Conservation (phyloP, 1,284 basidiomycete species). For the Hymenochaete sp. region DNA sequence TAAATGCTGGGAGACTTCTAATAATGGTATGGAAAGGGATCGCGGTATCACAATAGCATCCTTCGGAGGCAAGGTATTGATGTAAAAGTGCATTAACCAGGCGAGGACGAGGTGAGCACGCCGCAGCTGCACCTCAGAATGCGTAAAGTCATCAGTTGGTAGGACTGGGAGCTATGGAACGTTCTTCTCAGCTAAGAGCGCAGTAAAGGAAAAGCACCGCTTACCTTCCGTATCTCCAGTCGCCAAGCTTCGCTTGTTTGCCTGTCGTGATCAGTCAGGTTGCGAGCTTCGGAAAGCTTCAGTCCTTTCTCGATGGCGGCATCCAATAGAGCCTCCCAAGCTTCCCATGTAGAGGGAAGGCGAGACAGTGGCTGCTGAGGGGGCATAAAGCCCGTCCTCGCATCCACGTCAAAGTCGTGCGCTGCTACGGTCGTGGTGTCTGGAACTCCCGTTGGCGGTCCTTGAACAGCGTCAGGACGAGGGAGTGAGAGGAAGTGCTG, state of each 20-base stretch:
- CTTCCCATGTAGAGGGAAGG: conserved; percentile 53
- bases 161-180: conserved; percentile 39
- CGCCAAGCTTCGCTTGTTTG: conserved; percentile 55
- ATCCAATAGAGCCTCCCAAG: conserved; percentile 62
- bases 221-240: conserved; percentile 44
- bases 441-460: conserved; percentile 33
- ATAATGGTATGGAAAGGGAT: conserved; percentile 69
- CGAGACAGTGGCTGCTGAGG: conserved; percentile 64
- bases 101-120: conserved; percentile 80
- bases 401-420: conserved; percentile 93
- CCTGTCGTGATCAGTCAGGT: conserved; percentile 26
- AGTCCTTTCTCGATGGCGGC: conserved; percentile 43
- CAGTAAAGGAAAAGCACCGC: conserved; percentile 2
- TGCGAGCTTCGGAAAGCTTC: conserved; percentile 45
- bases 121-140: conserved; percentile 61
- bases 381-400: conserved; percentile 87
- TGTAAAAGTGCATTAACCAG: conserved; percentile 84
- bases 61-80: conserved; percentile 61
- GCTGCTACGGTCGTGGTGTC: conserved; percentile 84
- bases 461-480: conserved; percentile 39
- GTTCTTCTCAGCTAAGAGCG: not conserved
- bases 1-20: conserved; percentile 67
- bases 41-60: conserved; percentile 56
- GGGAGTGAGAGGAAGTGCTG: conserved; percentile 62
- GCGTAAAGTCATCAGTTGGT: conserved; percentile 38